phyloP scores from a whole-genome alignment of 2,329 filamentous ascomycete genomes.

The Fusarium protoensiforme region DNA sequence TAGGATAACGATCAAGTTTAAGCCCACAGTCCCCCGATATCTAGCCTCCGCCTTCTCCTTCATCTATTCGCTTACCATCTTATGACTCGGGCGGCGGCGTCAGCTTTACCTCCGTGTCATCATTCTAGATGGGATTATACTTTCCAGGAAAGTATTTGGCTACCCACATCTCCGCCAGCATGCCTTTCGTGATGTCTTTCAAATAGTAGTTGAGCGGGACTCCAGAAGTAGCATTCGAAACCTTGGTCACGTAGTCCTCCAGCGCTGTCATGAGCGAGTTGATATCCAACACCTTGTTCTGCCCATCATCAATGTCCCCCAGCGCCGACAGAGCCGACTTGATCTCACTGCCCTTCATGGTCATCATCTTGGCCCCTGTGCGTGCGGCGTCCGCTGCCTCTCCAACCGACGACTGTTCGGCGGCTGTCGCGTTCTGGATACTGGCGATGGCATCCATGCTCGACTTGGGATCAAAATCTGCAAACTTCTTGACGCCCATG shows the following conservation, averaged over 20 bases:
- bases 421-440: neutral
- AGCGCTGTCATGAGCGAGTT: constrained; percentile 29
- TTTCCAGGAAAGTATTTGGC: constrained; percentile 27
- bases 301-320: neutral
- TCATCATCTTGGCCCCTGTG: neutral
- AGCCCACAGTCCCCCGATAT: too few species aligned
- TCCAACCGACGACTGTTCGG: neutral
- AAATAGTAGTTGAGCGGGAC: constrained; percentile 34
- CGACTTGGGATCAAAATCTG: constrained; percentile 1
- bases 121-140: constrained; percentile 20
- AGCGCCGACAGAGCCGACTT: constrained; percentile 2
- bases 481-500: constrained; percentile 5
- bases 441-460: neutral
- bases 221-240: neutral
- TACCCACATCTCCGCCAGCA: constrained; percentile 32
- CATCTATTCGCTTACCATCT: too few species aligned
- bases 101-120: neutral
- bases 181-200: constrained; percentile 26
- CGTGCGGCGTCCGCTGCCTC: neutral
- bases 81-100: too few species aligned
- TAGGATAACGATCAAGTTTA: too few species aligned
- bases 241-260: constrained; percentile 25
- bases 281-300: constrained; percentile 22
- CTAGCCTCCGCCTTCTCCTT: too few species aligned
- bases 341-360: neutral